Evolutionary conservation across 768 basidiomycete species (phyloP), one percentile per base, ranked within the genome.

Genomic region (Pisolithus tinctorius): DNA sequence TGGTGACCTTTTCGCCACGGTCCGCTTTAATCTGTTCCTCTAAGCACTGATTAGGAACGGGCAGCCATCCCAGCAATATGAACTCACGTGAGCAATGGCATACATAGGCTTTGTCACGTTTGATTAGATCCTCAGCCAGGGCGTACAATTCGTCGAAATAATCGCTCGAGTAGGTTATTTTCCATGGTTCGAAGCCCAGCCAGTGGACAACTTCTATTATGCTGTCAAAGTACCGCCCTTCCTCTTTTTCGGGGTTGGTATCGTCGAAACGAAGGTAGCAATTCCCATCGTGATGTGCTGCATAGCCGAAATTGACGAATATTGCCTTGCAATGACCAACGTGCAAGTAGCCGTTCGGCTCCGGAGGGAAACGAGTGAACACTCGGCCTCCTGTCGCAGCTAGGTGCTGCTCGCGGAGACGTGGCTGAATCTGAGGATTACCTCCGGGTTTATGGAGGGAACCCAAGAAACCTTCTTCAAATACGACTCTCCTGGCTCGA

Each of bases 291-390:
- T 96, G 78, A 66, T 93, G 83, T 13, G 93, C 92, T 31, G 96
- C 96, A 64, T 92, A 99, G n/a, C 96, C 96, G 66, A 98, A 99
- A 68, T 94, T 89, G 55, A 98, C 84, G 61, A 96, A 95, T 62
- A 99, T 97, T 3, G 96, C 95, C 65, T 99, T 99, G 46, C 94
- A 97, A 63, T 99, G 96, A 3, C 95, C 95, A 58, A 92, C 86
- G 60, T 93, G 96, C 38, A 98, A 77, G 70, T 80, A 98, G 11
- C 96, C 96, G 64, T 99, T 99, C 4, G 96, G 96, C 70, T 99
- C 96, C 2, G 96, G 96, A 25, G 96, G 96, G 71, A 99, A 99
- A 37, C 96, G 90, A 10, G 96, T 99, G 73, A 85, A 86, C 4
- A 98, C 94, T 46, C 80, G 73, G 7, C 93, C 90, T 13, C 78